These are phyloP conservation scores for Drechslerella dactyloides DNA, from an alignment of 2,329 filamentous ascomycete species.

Conservation along the genomic window DNA sequence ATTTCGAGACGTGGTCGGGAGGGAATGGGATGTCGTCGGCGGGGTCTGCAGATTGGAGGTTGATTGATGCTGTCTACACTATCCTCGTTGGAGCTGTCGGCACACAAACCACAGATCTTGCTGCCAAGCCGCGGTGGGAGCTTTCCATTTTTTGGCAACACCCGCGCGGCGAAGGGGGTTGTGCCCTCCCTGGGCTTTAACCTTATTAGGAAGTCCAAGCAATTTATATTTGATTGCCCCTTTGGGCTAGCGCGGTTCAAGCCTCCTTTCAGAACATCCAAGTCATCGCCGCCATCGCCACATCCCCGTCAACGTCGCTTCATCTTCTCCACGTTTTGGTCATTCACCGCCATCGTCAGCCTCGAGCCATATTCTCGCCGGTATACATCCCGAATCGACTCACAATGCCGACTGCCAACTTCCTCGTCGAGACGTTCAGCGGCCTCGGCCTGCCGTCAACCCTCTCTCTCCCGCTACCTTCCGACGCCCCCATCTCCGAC, in stretches of 20 bases:
- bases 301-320: conserved; percentile 8
- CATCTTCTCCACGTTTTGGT: not conserved
- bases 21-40: conserved; percentile 27
- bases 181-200: conserved; percentile 36
- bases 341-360: conserved; percentile 4
- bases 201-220: conserved; percentile 14
- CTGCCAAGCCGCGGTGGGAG: conserved; percentile 16
- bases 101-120: conserved; percentile 44
- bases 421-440: conserved; percentile 82
- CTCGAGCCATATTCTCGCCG: not conserved
- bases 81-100: conserved; percentile 29
- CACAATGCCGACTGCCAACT: conserved; percentile 42
- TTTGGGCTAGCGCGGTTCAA: conserved; percentile 6
- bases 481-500: conserved; percentile 70
- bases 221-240: conserved; percentile 17
- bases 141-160: conserved; percentile 33
- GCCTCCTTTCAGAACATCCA: conserved; percentile 36
- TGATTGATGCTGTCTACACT: conserved; percentile 32
- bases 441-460: conserved; percentile 84
- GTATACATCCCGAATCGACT: not conserved
- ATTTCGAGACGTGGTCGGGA: conserved; percentile 32
- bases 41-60: conserved; percentile 34
- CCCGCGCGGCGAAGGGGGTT: conserved; percentile 45
- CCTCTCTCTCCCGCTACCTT: conserved; percentile 74
- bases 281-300: conserved; percentile 39